Evolutionary conservation across 306 rosid species (phyloP), one percentile per base, ranked within the genome.

Genomic region (Gynostemma pentaphyllum): DNA sequence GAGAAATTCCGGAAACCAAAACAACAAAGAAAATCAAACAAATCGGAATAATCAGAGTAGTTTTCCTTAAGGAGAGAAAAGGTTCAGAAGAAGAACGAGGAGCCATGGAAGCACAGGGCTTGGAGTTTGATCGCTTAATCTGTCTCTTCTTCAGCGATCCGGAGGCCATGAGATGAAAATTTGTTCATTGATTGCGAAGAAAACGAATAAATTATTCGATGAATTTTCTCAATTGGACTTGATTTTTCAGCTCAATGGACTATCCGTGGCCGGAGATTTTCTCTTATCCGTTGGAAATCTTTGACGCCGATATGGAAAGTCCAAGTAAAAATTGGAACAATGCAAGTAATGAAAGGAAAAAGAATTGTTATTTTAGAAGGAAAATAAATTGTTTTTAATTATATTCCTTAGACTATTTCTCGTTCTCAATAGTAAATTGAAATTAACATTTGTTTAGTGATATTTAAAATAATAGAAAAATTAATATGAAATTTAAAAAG

Each of bases 61-160:
- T 47, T 0, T 28, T 74, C 45, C 49, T 29, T 66, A 24, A 60
- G 32, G 48, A 2, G 10, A 30, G 59, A 5, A 56, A 69, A 52
- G 66, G 64, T 1, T 27, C 55, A 14, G 46, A 50, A 40, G 69
- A 70, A 4, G 80, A 73, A 30, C 76, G 64, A 12, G 84, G 52
- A 29, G 84, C 73, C 95, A 86, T 84, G 64, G 84, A 42, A 68
- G 68, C 9, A 18, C 27, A 9, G 18, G 71, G 68, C 56, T 70
- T 34, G 24, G 61, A 21, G 22, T 56, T 66, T 24, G 76, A 75
- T 40, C 75, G 60, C 65, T 85, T 80, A 40, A 59, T 51, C 40
- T 19, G 48, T 53, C 63, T 87, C 72, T 70, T 82, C 78, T 68
- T 85, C 68, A 53, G 72, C 67, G 90, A 79, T 80, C 79, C 72